Percentiles rank a stretch among this genome's conserved stretches.
These are phyloP conservation scores for Cordyceps pruinosa DNA, from an alignment of 2,329 filamentous ascomycete genomes.

Conservation along the genomic window DNA sequence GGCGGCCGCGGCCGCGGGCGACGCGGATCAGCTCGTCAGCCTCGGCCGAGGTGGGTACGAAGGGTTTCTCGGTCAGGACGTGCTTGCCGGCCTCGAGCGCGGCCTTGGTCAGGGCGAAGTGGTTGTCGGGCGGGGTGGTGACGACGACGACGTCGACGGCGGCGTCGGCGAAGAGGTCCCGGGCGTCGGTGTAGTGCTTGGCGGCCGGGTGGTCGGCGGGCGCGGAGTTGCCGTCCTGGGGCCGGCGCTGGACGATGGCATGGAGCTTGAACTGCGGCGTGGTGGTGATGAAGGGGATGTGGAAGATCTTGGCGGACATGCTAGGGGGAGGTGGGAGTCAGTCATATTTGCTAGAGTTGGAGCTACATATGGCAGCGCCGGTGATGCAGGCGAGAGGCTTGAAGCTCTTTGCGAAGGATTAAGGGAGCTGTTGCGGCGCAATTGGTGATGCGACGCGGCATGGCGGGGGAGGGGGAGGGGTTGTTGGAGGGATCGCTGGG, in stretches of 20 bases:
- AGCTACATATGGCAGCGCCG: background rate
- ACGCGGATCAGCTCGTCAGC: constrained; percentile 55
- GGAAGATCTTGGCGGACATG: constrained; percentile 69
- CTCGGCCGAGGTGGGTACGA: constrained; percentile 64
- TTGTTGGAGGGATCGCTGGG: background rate
- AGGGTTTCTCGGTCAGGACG: constrained; percentile 77
- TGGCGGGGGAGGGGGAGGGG: constrained; percentile 4
- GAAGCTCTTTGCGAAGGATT: background rate
- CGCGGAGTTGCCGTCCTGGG: constrained; percentile 57
- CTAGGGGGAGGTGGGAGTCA: constrained; percentile 25
- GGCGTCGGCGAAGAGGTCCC: constrained; percentile 58
- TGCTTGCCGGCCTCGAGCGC: constrained; percentile 67
- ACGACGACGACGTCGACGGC: constrained; percentile 64
- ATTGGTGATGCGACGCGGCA: background rate
- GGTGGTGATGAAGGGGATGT: constrained; percentile 50
- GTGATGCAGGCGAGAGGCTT: background rate
- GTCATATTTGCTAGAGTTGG: constrained; percentile 13
- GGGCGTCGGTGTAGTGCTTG: constrained; percentile 56
- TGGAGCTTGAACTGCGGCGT: constrained; percentile 61
- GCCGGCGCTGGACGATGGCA: constrained; percentile 68
- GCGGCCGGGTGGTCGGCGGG: constrained; percentile 58
- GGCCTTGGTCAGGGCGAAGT: constrained; percentile 57
- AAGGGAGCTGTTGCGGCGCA: background rate
- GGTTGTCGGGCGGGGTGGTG: constrained; percentile 64
- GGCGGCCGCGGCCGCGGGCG: constrained; percentile 41